Base-by-base conservation (phyloP, 164 flowering plant genomes). In the Magnolia changhungtana region DNA sequence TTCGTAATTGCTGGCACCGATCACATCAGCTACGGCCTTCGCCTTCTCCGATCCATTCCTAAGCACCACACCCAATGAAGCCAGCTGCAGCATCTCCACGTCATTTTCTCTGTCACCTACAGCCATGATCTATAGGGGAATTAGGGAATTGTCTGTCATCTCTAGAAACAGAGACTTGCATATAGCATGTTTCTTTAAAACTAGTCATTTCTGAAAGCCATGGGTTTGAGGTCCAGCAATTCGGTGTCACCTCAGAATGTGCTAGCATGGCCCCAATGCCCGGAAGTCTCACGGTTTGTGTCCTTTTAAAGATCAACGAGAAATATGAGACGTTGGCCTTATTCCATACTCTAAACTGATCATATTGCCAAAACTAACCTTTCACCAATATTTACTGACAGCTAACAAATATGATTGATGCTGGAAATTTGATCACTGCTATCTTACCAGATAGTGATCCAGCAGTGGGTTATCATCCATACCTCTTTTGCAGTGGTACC, bases 61-160 rank as follows among this genome's bases (percentile, higher is more conserved):
- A 18, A 95, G 90, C 78, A 94, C 98, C 75, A 93, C 78, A 2
- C 98, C 99, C 3, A 92, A 81, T 75, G 92, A 88, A 73, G 94
- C 99, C 83, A 95, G 81, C 84, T 95, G 85, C 52, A 95, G 95
- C 99, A 95, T 93, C 81, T 95, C 97, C 3, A 95, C 82, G 66
- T 95, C 99, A 84, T 93, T 95, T 82, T 95, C 97, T 21, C 96
- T 98, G 75, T 95, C 99, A 19, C 98, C 98, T 76, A 95, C 89
- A 29, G 99, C 97, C 98, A 93, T 95, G 72, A 96, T 74, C 98
- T 95, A 50, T 69, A 18, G 11, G 19, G 16, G 49, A 27, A 18
- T 11, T 18, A 31, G 1, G 6, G 19, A 11, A 67, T 7, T 23
- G 55, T 7, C 55, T 7, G 61, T 71, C 18, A 31, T 27, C 50